Base-by-base conservation (phyloP, 345 rosid genomes). In the Garcia nutans region DNA sequence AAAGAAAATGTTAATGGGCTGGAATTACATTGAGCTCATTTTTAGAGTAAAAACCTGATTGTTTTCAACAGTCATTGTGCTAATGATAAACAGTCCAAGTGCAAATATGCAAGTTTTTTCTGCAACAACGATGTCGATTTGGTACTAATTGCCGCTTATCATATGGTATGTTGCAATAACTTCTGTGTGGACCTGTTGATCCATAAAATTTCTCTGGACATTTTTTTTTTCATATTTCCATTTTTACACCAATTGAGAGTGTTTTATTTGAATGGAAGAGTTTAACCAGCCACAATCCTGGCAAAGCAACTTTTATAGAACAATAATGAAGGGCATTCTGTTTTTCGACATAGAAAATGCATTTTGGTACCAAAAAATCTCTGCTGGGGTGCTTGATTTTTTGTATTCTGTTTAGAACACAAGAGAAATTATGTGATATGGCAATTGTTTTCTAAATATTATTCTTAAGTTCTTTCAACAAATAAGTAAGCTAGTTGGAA, bases 21-120 rank as follows among this genome's bases (percentile, higher is more conserved):
- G 55, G 16, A 44, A 42, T 54, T 65, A 3, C 45, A 26, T 37
- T 37, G 7, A 37, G 41, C 41, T 37, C 5, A 37, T 37, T 37
- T 37, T 37, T 37, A 61, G 66, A 22, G 60, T 63, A 62, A 68
- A 68, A 68, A 73, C 49, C 7, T 26, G 13, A 3, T 45, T 56
- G 56, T 59, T 79, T 80, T 65, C 72, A 56, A 73, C 76, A 66
- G 68, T 81, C 67, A 73, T 26, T 77, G 3, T 87, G 85, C 96
- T 93, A 83, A 95, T 81, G 78, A 26, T 85, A 79, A 71, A 74
- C 76, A 78, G 52, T 81, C 82, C 77, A 82, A 77, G 83, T 89
- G 94, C 99, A 96, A 98, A 90, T 93, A 37, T 96, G 99, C 98
- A 96, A 96, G 91, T 92, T 91, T 92, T 96, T 93, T 87, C 86